Evolutionary conservation across 306 rosid genomes (phyloP), one percentile per base, ranked within the genome.

Genomic region (Dryas octopetala): DNA sequence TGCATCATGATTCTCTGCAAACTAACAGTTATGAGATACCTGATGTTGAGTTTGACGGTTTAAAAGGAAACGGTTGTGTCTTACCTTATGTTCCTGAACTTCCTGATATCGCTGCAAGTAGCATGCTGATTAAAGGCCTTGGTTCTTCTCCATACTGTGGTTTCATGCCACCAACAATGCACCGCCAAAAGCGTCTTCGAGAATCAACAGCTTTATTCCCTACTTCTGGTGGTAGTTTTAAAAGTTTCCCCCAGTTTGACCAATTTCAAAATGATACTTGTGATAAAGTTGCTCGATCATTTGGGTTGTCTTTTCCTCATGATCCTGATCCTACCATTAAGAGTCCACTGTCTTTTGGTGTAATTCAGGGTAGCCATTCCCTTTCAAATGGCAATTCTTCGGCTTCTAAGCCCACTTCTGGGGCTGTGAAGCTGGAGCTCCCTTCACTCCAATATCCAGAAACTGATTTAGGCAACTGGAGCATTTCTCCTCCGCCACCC

Each of bases 371-470:
- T 77, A 52, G 90, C 90, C 99, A 92, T 88, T 85, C 98, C 85
- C 90, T 86, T 79, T 79, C 91, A 81, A 92, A 92, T 96, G 98
- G 93, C 88, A 90, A 88, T 82, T 86, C 87, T 91, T 90, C 98
- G 64, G 85, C 97, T 92, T 96, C 98, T 77, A 78, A 75, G 93
- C 91, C 97, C 78, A 54, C 80, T 74, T 78, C 43, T 50, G 91
- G 86, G 93, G 84, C 88, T 70, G 86, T 79, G 98, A 92, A 95
- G 97, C 83, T 73, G 84, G 99, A 96, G 98, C 99, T 96, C 98
- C 99, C 99, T 96, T 96, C 99, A 92, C 90, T 92, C 99, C 99
- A 96, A 96, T 89, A 86, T 96, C 77, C 93, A 78, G 90, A 92
- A 83, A 82, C 90, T 83, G 98, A 96, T 84, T 84, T 91, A 78